Evolutionary conservation across 768 basidiomycete species (phyloP).

Genomic region (Trichaptum fuscoviolaceum): DNA sequence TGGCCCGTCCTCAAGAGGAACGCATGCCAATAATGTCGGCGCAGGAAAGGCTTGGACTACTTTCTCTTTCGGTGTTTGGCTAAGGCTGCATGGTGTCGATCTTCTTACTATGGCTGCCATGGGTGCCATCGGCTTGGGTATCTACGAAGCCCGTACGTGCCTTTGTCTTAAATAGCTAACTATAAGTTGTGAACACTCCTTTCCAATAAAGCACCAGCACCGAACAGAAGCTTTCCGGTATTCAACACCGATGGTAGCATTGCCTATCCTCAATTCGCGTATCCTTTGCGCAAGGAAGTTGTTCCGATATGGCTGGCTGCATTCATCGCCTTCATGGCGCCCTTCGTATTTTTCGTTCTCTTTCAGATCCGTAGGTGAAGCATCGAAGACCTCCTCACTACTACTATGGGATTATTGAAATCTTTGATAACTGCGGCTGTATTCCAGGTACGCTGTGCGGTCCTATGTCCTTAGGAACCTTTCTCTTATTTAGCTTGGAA

Average conservation of each 20-base stretch:
- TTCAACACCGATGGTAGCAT: slow-evolving; percentile 42
- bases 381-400: slow-evolving; percentile 40
- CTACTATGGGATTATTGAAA: slow-evolving; percentile 50
- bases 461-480: background rate
- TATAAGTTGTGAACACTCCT: too few species aligned
- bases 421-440: slow-evolving; percentile 40
- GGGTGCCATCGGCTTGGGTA: slow-evolving; percentile 48
- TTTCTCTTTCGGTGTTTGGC: slow-evolving; percentile 34
- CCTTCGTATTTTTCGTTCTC: slow-evolving; percentile 50
- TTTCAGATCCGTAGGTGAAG: slow-evolving; percentile 48
- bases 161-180: too few species aligned
- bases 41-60: slow-evolving; percentile 7
- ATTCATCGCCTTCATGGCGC: slow-evolving; percentile 47
- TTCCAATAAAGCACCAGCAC: slow-evolving; percentile 38
- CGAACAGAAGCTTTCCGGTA: slow-evolving; percentile 38
- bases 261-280: slow-evolving; percentile 49
- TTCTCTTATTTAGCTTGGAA: slow-evolving; percentile 20
- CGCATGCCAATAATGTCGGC: too few species aligned
- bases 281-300: slow-evolving; percentile 45
- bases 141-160: slow-evolving; percentile 40
- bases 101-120: slow-evolving; percentile 53
- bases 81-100: slow-evolving; percentile 45
- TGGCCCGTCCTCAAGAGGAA: too few species aligned
- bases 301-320: slow-evolving; percentile 51
- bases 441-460: slow-evolving; percentile 26